Evolutionary conservation across 495 filamentous ascomycete species (phyloP), one percentile per base, ranked within the genome.

Genomic region (Barbatosphaeria neglecta): DNA sequence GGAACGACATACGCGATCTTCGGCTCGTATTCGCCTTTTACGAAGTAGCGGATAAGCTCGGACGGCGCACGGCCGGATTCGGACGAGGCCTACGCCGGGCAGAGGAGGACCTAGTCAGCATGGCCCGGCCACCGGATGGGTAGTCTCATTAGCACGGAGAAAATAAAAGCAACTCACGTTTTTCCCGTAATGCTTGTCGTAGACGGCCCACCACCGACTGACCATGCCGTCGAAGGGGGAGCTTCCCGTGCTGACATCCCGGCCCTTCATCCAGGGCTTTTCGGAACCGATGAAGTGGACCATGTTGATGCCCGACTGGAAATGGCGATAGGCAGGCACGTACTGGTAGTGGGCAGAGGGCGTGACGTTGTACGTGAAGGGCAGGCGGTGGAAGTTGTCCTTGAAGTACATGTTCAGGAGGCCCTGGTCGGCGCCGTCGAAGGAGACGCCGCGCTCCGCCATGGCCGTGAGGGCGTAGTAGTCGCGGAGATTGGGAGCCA

Each of bases 371-470:
- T 96, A 99, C 25, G 80, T 78, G 65, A 99, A 99, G 68, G 86
- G 89, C 52, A 99, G 67, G 49, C 89, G 77, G 65, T 95, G 81
- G 77, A 80, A 96, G 18, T 58, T 67, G 54, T 84, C 76, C 50
- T 73, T 75, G 68, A 95, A 99, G 64, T 96, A 83, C 73, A 90
- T 86, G 61, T 99, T 99, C 57, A 99, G 67, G 37, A 99, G 73
- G 16, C 92, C 92, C 63, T 99, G 92, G 56, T 99, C 92, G 27
- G 93, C 92, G 20, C 92, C 93, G 66, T 99, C 92, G 55, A 99
- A 99, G 54, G 88, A 95, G 60, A 87, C 84, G 42, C 88, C 89
- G 27, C 82, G 68, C 50, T 87, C 75, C 22, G 93, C 90, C 62
- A 96, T 75, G 42, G 84, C 84, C 49, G 78, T 72, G 55, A 99